phyloP scores from a whole-genome alignment of 768 basidiomycete genomes.

The Pleurotus giganteus region DNA sequence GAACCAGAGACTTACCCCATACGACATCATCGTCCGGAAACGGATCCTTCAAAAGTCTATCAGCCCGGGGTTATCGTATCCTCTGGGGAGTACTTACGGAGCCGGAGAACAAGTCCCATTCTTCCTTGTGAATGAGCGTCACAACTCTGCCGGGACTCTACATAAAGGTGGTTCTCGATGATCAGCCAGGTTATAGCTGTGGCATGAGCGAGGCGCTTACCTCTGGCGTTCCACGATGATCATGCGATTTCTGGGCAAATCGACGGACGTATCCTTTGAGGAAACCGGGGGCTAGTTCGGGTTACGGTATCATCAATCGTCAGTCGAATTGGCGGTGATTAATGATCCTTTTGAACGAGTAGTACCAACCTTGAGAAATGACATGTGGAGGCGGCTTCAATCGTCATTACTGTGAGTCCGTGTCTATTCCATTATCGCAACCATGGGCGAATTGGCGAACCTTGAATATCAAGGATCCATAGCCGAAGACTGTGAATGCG shows the following conservation, averaged over 20 bases:
- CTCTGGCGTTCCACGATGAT: slow-evolving; percentile 89
- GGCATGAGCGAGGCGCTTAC: slow-evolving; percentile 29
- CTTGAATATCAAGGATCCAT: slow-evolving; percentile 93
- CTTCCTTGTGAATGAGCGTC: slow-evolving; percentile 82
- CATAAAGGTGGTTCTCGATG: neutral
- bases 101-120: slow-evolving; percentile 79
- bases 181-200: neutral
- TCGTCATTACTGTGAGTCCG: neutral
- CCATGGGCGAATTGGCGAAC: slow-evolving; percentile 30
- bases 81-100: slow-evolving; percentile 40
- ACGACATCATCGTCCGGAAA: slow-evolving; percentile 76
- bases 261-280: slow-evolving; percentile 88
- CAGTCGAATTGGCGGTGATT: neutral
- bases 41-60: slow-evolving; percentile 43
- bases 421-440: neutral
- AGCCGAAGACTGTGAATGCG: slow-evolving; percentile 82
- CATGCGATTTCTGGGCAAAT: slow-evolving; percentile 90
- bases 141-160: slow-evolving; percentile 88
- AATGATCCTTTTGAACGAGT: neutral
- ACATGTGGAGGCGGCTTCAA: slow-evolving; percentile 81
- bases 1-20: slow-evolving; percentile 59
- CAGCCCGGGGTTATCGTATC: neutral
- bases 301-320: neutral
- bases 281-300: slow-evolving; percentile 64
- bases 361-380: slow-evolving; percentile 53